Evolutionary conservation across 352 stramenopile genomes (phyloP), one percentile per base, ranked within the genome.

Genomic region (Globisporangium middletonii): DNA sequence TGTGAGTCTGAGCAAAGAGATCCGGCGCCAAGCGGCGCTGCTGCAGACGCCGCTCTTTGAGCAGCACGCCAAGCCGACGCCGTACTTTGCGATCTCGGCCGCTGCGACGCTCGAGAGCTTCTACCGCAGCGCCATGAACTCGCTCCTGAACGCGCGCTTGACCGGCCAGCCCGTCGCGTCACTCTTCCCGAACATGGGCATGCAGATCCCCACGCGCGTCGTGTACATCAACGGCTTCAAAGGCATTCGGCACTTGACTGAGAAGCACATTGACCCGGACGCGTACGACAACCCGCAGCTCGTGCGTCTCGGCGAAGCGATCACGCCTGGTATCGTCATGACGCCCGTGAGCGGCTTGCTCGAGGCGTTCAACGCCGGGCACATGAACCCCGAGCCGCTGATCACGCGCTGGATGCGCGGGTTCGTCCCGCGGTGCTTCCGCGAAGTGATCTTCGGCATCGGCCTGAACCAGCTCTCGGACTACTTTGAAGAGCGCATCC

Each of bases 161-260:
- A 94, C 81, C 19, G 83, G 84, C 3, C 77, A 94, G 62, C 76
- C 83, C 19, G 77, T 88, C 19, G 77, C 73, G 33, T 86, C 74
- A 33, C 72, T 97, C 18, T 98, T 98, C 67, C 92, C 92, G 4
- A 95, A 98, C 68, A 98, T 98, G 92, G 81, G 92, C 62, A 79
- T 97, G 66, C 92, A 98, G 73, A 92, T 98, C 60, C 92, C 92
- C 3, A 96, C 84, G 62, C 88, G 92, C 59, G 75, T 98, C 26
- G 67, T 93, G 13, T 98, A 98, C 69, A 97, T 97, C 63, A 96
- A 95, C 65, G 91, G 91, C 52, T 97, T 98, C 74, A 98, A 98
- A 75, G 81, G 83, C 41, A 71, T 96, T 44, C 86, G 86, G 19
- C 82, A 95, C 59, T 45, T 90, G 53, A 69, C 94, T 44, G 85